Base-by-base conservation (phyloP, 1,139 yeast species). In the Saccharomyces hybrid region DNA sequence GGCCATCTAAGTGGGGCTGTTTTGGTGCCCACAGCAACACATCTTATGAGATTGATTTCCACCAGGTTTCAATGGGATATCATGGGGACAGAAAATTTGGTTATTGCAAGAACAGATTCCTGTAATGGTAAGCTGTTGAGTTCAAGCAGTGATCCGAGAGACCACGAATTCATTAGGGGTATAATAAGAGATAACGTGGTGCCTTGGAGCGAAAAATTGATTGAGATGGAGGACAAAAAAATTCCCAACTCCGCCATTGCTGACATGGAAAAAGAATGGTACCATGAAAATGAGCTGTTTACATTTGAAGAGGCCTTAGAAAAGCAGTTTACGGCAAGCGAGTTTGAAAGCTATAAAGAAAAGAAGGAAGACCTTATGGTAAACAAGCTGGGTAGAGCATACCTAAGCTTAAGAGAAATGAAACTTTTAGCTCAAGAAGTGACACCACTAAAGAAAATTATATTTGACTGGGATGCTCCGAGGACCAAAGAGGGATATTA, bases 1-100 rank as follows among this genome's bases (percentile, higher is more conserved):
- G 86, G 86, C 2, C 86, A 82, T 63, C 69, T 81, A 50, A 80
- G 83, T 34, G 86, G 87, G 13, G 81, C 83, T 59, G 84, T 82
- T 1, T 63, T 83, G 30, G 86, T 82, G 11, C 86, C 88, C 25
- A 79, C 84, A 1, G 75, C 80, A 4, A 79, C 82, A 25, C 85
- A 82, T 59, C 69, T 82, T 46, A 73, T 82, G 48, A 70, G 87
- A 50, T 69, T 83, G 42, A 70, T 80, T 38, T 84, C 87, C 8
- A 80, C 85, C 1, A 74, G 88, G 59, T 70, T 82, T 66, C 86
- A 82, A 63, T 80, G 85, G 80, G 88, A 82, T 67, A 72, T 83
- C 47, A 79, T 82, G 84, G 83, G 83, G 8, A 73, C 82, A 5
- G 79, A 78, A 57, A 82, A 81, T 65, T 67, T 82, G 59, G 66